Conservation (phyloP, 2,329 filamentous ascomycete genomes). For the Xylariaceae sp. region DNA sequence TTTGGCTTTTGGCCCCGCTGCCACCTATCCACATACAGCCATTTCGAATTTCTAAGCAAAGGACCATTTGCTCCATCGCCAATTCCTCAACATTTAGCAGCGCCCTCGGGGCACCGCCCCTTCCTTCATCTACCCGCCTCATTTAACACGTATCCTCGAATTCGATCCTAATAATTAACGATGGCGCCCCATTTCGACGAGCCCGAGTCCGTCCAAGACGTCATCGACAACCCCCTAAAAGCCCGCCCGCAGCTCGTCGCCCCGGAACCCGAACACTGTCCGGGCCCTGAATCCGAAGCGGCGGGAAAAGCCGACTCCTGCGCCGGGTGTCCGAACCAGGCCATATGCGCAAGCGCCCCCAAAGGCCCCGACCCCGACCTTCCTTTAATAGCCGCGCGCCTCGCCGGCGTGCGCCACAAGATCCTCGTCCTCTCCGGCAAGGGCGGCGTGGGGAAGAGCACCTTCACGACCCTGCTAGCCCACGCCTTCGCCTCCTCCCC, state of each 20-base stretch:
- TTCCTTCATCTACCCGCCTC: too few species aligned
- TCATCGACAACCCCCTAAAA: slow-evolving; percentile 71
- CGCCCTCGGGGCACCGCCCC: background rate
- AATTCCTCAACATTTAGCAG: too few species aligned
- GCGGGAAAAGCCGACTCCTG: slow-evolving; percentile 75
- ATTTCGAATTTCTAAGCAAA: slow-evolving; percentile 18
- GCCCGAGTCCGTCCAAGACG: slow-evolving; percentile 59
- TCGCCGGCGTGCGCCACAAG: slow-evolving; percentile 81
- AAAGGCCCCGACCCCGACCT: slow-evolving; percentile 96
- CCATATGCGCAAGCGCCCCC: slow-evolving; percentile 87
- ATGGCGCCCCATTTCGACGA: slow-evolving; percentile 84
- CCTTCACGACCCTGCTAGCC: slow-evolving; percentile 81
- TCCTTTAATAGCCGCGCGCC: slow-evolving; percentile 75
- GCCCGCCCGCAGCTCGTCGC: slow-evolving; percentile 80
- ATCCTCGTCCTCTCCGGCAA: slow-evolving; percentile 90
- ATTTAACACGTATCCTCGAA: too few species aligned
- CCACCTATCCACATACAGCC: slow-evolving; percentile 1
- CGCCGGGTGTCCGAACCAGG: slow-evolving; percentile 91
- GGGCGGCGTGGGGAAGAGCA: slow-evolving; percentile 94
- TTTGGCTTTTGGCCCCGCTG: too few species aligned
- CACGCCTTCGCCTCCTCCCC: slow-evolving; percentile 89
- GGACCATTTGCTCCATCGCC: too few species aligned
- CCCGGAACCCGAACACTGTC: slow-evolving; percentile 94
- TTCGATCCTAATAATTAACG: too few species aligned
- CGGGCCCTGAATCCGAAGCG: slow-evolving; percentile 74